Evolutionary conservation across 306 rosid genomes (phyloP).

Genomic region (Quercus glauca): DNA sequence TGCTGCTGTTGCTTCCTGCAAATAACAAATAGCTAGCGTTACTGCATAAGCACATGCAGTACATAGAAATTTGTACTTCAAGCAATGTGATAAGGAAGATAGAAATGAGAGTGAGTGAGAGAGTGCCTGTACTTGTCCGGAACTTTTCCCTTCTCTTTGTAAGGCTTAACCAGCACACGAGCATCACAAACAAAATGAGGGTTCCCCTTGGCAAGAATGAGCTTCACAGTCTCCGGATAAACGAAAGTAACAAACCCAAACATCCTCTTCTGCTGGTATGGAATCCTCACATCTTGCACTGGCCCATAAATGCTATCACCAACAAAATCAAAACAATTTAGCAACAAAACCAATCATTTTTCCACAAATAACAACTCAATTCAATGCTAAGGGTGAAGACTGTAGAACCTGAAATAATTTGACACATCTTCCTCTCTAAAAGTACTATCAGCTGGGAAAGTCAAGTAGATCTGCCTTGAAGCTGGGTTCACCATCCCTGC

Average conservation of each 20-base stretch:
- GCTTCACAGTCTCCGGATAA: conserved; percentile 90
- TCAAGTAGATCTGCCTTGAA: conserved; percentile 95
- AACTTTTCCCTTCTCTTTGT: conserved; percentile 97
- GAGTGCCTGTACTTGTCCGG: conserved; percentile 92
- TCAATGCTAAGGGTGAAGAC: not conserved
- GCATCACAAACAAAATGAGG: conserved; percentile 99
- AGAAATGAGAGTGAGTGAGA: conserved; percentile 12
- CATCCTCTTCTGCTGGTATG: conserved; percentile 98
- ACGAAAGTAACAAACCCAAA: conserved; percentile 95
- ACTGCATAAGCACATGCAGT: not conserved
- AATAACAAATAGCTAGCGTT: conserved; percentile 5
- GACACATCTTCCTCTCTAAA: conserved; percentile 98
- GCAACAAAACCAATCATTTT: not conserved
- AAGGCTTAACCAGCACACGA: conserved; percentile 94
- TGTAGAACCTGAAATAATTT: conserved; percentile 76
- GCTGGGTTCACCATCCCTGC: conserved; percentile 79
- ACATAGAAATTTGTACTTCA: not conserved
- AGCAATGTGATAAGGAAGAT: not conserved
- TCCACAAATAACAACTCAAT: not conserved
- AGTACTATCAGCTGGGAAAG: conserved; percentile 97
- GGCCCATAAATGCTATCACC: conserved; percentile 80
- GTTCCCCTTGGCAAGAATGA: conserved; percentile 85
- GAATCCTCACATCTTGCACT: conserved; percentile 98
- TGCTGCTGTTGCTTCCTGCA: conserved; percentile 76
- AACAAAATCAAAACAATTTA: not conserved